Percentiles rank a stretch among this genome's conserved stretches.
These are phyloP conservation scores for Rhododendron griersonianum DNA, from an alignment of 148 eudicot species.

Conservation along the genomic window DNA sequence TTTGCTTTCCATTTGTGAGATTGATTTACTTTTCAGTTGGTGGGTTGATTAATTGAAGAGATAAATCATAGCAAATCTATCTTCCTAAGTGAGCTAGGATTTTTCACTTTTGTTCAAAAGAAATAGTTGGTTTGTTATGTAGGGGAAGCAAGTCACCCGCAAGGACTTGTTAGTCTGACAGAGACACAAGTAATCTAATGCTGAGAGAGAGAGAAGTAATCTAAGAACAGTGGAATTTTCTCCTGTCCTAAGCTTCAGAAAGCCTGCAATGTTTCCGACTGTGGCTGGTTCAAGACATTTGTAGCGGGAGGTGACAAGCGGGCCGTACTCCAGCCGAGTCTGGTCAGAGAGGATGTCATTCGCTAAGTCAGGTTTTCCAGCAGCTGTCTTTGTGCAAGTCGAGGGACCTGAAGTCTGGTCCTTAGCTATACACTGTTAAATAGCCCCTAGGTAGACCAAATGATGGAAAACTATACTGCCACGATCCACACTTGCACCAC, in stretches of 20 bases:
- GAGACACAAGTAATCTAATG: neutral
- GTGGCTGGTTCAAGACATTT: neutral
- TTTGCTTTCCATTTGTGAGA: no score
- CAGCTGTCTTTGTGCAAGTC: neutral
- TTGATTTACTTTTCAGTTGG: no score
- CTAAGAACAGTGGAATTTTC: neutral
- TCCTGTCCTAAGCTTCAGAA: neutral
- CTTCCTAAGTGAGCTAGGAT: no score
- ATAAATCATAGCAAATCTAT: no score
- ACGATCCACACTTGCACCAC: neutral
- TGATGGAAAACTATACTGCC: neutral
- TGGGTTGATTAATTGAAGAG: no score
- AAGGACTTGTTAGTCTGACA: neutral
- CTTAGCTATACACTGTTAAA: neutral
- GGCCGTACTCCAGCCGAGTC: neutral
- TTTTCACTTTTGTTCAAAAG: neutral
- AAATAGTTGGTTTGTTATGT: neutral
- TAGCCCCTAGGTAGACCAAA: neutral
- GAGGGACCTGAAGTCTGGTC: neutral
- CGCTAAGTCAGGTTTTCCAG: neutral
- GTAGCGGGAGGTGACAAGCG: neutral
- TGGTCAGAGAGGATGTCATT: neutral
- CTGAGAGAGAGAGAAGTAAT: neutral
- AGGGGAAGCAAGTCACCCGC: neutral
- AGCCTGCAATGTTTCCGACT: neutral